These are phyloP conservation scores for Aspergillus candidus DNA, from an alignment of 2,329 filamentous ascomycete genomes.

Conservation along the genomic window DNA sequence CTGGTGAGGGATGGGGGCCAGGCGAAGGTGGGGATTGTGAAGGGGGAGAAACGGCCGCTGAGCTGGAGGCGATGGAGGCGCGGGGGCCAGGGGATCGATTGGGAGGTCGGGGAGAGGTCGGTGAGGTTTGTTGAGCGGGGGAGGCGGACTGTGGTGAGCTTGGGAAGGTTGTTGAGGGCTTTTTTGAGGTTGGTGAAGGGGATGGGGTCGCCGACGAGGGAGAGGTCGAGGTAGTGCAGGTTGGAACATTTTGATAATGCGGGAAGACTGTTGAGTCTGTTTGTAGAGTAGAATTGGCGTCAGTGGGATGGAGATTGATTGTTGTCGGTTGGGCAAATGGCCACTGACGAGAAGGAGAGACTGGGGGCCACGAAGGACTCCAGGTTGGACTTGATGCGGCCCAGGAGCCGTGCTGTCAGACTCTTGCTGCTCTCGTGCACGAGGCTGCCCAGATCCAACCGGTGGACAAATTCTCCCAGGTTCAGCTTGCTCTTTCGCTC, in stretches of 20 bases:
- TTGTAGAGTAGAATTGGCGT: not conserved
- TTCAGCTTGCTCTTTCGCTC: constrained; percentile 44
- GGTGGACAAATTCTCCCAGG: constrained; percentile 45
- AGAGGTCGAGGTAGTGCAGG: constrained; percentile 48
- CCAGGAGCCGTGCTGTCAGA: constrained; percentile 51
- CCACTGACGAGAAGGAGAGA: constrained; percentile 48
- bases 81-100: constrained; percentile 21
- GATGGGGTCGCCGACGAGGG: constrained; percentile 48
- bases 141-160: constrained; percentile 43
- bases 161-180: constrained; percentile 42
- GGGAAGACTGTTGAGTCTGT: constrained; percentile 49
- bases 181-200: constrained; percentile 46
- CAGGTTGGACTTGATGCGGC: constrained; percentile 48
- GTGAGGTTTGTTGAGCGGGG: constrained; percentile 28
- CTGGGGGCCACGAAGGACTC: constrained; percentile 54
- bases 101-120: constrained; percentile 5
- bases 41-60: constrained; percentile 18
- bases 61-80: constrained; percentile 19
- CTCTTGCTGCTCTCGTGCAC: constrained; percentile 56
- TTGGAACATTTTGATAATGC: constrained; percentile 50
- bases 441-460: constrained; percentile 49
- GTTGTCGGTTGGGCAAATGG: not conserved
- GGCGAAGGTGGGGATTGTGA: constrained; percentile 16
- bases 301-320: not conserved
- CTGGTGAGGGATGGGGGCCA: constrained; percentile 25